Conservation (phyloP, 768 basidiomycete species). For the Sistotremastrum suecicum region DNA sequence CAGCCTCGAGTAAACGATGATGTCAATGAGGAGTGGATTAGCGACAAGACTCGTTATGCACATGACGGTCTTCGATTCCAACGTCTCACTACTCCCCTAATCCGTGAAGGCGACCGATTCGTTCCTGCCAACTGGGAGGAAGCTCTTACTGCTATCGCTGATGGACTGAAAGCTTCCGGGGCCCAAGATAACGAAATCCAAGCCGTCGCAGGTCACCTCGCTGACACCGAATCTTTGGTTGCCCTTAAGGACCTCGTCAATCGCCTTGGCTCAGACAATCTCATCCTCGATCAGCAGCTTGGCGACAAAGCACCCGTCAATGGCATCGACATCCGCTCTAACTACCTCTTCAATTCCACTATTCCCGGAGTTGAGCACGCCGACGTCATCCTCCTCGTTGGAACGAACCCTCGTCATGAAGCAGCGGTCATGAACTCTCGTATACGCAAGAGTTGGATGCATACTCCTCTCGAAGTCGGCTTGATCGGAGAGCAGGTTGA, state of each 20-base stretch:
- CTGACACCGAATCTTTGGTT: constrained; percentile 88
- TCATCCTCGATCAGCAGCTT: constrained; percentile 58
- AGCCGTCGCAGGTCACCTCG: constrained; percentile 83
- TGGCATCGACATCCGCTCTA: constrained; percentile 83
- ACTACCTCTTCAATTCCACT: constrained; percentile 91
- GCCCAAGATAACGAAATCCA: constrained; percentile 89
- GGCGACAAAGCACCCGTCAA: constrained; percentile 59
- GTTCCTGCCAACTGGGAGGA: constrained; percentile 85
- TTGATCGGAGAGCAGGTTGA: constrained; percentile 85
- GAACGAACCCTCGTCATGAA: constrained; percentile 95
- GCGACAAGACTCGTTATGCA: constrained; percentile 95
- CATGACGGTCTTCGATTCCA: constrained; percentile 95
- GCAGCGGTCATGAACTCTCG: constrained; percentile 95
- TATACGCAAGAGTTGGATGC: constrained; percentile 89
- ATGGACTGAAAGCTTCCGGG: constrained; percentile 68
- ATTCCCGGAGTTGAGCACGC: constrained; percentile 85
- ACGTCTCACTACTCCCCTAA: constrained; percentile 80
- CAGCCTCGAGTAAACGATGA: constrained; percentile 95
- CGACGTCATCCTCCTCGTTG: constrained; percentile 85
- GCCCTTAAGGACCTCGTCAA: constrained; percentile 90
- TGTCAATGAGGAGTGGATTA: constrained; percentile 99
- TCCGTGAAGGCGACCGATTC: constrained; percentile 88
- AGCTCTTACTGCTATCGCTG: constrained; percentile 60
- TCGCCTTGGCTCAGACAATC: constrained; percentile 89
- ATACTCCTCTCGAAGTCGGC: constrained; percentile 74